Evolutionary conservation across 805 yeast species (phyloP).

Genomic region (Kluyveromyces aestuarii): DNA sequence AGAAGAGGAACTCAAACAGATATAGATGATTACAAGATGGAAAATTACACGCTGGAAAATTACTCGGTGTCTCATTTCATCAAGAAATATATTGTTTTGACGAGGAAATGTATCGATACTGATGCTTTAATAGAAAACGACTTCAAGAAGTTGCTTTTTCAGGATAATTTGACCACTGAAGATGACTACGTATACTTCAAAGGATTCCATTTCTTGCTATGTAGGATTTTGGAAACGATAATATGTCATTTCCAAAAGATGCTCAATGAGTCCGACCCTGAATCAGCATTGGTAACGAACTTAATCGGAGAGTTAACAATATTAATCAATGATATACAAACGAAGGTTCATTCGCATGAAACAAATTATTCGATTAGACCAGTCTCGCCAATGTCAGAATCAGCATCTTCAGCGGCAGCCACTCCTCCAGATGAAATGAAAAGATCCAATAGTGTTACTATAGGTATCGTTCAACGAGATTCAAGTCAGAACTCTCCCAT

Average conservation of each 20-base stretch:
- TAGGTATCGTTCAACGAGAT: background rate
- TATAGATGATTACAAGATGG: background rate
- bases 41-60: slow-evolving; percentile 3
- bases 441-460: background rate
- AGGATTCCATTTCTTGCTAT: slow-evolving; percentile 2
- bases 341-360: background rate
- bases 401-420: background rate
- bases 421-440: background rate
- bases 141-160: slow-evolving; percentile 1
- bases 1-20: background rate
- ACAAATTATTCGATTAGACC: background rate
- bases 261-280: background rate
- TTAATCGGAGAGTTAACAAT: background rate
- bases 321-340: background rate
- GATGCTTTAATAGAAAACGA: slow-evolving; percentile 2
- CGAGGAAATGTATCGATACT: slow-evolving; percentile 1
- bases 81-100: background rate
- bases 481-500: background rate
- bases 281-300: background rate
- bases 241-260: background rate
- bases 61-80: slow-evolving; percentile 2
- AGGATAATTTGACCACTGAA: background rate
- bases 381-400: background rate
- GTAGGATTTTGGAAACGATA: slow-evolving; percentile 1
- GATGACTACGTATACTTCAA: background rate